phyloP scores from a whole-genome alignment of 768 basidiomycete genomes.

The Leucosporidium creatinivorum region DNA sequence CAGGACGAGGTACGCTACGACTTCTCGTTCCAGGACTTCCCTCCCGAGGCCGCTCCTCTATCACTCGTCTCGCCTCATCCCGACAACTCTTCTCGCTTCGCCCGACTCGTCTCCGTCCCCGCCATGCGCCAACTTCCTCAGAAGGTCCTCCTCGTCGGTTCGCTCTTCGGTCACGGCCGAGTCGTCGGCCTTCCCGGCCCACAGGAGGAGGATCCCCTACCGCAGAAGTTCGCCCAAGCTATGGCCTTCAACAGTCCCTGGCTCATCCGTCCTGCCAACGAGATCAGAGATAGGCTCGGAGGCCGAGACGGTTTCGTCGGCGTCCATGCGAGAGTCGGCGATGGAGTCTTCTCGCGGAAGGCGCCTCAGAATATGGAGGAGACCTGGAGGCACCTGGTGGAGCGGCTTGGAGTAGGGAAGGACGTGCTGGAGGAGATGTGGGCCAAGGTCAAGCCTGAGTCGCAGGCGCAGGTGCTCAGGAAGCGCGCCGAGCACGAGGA shows the following conservation, averaged over 20 bases:
- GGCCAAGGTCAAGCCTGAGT: conserved; percentile 47
- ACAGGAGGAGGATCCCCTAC: no score
- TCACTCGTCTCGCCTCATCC: conserved; percentile 1
- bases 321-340: conserved; percentile 61
- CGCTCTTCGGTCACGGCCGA: conserved; percentile 66
- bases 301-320: conserved; percentile 49
- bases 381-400: conserved; percentile 45
- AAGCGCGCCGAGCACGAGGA: no score
- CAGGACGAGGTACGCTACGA: conserved; percentile 55
- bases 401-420: not conserved
- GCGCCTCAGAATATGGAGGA: conserved; percentile 46
- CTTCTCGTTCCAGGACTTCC: conserved; percentile 52
- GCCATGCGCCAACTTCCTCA: conserved; percentile 43
- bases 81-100: conserved; percentile 2
- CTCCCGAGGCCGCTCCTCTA: not conserved
- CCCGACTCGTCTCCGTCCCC: conserved; percentile 17
- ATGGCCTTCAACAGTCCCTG: conserved; percentile 55
- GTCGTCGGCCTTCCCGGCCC: conserved; percentile 42
- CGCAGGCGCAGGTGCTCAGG: no score
- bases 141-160: conserved; percentile 61
- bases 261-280: conserved; percentile 46
- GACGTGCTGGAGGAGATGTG: conserved; percentile 19
- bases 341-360: conserved; percentile 52
- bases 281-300: conserved; percentile 48
- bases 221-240: no score